Evolutionary conservation across 306 rosid genomes (phyloP).

Genomic region (Rosa persica): DNA sequence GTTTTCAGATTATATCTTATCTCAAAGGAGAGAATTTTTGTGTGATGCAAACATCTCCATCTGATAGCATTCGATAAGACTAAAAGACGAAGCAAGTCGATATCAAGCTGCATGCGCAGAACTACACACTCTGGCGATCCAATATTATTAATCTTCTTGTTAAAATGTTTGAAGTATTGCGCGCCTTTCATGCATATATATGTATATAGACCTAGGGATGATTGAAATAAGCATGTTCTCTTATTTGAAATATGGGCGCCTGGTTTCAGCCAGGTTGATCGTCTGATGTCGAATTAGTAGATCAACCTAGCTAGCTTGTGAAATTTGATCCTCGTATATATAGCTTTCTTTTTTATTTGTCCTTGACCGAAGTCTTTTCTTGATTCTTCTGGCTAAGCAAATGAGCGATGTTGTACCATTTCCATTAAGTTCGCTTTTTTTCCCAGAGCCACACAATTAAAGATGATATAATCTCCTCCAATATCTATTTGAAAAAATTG

Average conservation of each 20-base stretch:
- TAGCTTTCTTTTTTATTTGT: not conserved
- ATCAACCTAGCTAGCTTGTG: not conserved
- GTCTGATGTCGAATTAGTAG: not conserved
- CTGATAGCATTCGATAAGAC: not conserved
- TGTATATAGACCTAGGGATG: too few relatives aligned
- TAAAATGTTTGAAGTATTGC: not conserved
- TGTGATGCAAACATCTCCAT: constrained; percentile 24
- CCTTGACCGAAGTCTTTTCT: not conserved
- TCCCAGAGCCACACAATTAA: not conserved
- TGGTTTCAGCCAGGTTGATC: not conserved
- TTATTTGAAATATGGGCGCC: not conserved
- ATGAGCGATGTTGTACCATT: not conserved
- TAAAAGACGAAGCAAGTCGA: not conserved
- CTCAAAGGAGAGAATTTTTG: constrained; percentile 25
- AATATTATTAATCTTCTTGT: not conserved
- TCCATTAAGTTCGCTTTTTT: not conserved
- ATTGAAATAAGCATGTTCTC: not conserved
- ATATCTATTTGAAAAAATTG: not conserved
- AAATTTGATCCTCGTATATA: not conserved
- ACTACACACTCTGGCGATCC: not conserved
- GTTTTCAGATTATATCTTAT: constrained; percentile 18
- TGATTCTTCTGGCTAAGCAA: not conserved
- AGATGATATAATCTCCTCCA: not conserved
- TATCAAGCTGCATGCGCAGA: not conserved
- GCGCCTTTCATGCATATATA: not conserved